Evolutionary conservation across 805 yeast species (phyloP), one percentile per base, ranked within the genome.

Genomic region (Soucietia sequanensis): DNA sequence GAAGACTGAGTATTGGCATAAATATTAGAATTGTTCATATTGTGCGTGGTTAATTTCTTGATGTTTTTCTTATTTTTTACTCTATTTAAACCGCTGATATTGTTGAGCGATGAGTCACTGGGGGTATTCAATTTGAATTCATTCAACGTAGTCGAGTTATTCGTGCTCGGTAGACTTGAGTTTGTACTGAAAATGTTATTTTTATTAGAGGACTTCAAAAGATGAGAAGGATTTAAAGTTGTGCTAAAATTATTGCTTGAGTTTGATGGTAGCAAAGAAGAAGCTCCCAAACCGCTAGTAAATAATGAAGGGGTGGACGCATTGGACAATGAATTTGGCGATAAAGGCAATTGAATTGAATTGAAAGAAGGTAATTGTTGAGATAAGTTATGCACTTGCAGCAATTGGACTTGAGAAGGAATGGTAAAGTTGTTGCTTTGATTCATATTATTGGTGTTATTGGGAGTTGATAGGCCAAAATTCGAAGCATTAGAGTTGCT

Each of bases 341-440:
- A 53, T 2, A 49, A 29, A 2, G 66, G 61, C n/a, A 61, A 39
- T 26, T 52, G 58, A 28, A 61, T 58, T n/a, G 58, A 41, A 38
- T 60, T 61, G 40, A 62, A 60, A 4, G 67, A 56, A 4, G 68
- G 68, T 6, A 62, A 38, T 40, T 58, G 66, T 29, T 60, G 65
- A 35, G 36, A 47, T 37, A 54, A 62, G 36, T 50, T 53, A 27
- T 54, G 61, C 21, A 52, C 47, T 35, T 44, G 54, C 46, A 44
- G 52, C 21, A 44, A 25, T 25, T 35, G 50, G 5, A 40, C 29
- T 29, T 49, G 56, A 29, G 38, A 43, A 4, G 60, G 53, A n/a
- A 41, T 38, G 24, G 43, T 37, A 27, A 48, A 43, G 30, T 34
- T 40, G 15, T 31, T 33, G 9, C 11, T 18, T 8, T n/a, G n/a